Conservation (phyloP, 768 basidiomycete genomes). For the Boletus rex-veris region DNA sequence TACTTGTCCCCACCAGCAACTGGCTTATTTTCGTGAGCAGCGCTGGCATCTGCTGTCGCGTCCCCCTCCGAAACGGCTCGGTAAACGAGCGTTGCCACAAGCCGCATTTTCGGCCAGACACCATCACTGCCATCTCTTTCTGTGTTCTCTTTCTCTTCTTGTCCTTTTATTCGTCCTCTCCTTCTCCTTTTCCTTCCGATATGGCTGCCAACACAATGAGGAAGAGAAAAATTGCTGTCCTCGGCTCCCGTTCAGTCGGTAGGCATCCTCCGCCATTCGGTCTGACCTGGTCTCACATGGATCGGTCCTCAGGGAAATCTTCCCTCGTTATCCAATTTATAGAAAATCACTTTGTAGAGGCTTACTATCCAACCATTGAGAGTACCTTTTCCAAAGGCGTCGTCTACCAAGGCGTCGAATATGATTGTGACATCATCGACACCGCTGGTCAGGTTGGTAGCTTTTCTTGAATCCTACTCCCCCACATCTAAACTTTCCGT, state of each 20-base stretch:
- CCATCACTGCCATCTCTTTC: slow-evolving; percentile 11
- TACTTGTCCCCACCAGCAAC: not conserved
- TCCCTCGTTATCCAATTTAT: slow-evolving; percentile 92
- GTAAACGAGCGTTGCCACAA: slow-evolving; percentile 30
- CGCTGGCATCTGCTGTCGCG: slow-evolving; percentile 17
- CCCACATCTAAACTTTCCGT: slow-evolving; percentile 4
- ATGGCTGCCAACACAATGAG: slow-evolving; percentile 47
- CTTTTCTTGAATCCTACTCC: not conserved
- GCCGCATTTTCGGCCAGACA: slow-evolving; percentile 16
- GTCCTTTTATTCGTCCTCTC: slow-evolving; percentile 2
- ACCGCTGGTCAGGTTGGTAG: slow-evolving; percentile 88
- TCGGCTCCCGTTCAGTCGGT: slow-evolving; percentile 90
- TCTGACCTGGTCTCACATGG: slow-evolving; percentile 15
- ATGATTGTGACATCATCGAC: slow-evolving; percentile 96
- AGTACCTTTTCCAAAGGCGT: slow-evolving; percentile 82
- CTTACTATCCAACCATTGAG: slow-evolving; percentile 96
- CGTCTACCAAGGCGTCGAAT: slow-evolving; percentile 84
- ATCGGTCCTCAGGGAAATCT: slow-evolving; percentile 72
- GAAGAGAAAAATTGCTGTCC: slow-evolving; percentile 86
- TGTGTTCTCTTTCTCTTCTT: slow-evolving; percentile 16
- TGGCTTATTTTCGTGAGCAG: slow-evolving; percentile 1
- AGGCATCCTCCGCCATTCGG: slow-evolving; percentile 24
- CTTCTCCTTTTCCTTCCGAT: slow-evolving; percentile 7
- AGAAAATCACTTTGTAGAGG: slow-evolving; percentile 86
- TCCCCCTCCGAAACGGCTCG: slow-evolving; percentile 27